phyloP scores from a whole-genome alignment of 306 rosid species.

The Hippophae rhamnoides region DNA sequence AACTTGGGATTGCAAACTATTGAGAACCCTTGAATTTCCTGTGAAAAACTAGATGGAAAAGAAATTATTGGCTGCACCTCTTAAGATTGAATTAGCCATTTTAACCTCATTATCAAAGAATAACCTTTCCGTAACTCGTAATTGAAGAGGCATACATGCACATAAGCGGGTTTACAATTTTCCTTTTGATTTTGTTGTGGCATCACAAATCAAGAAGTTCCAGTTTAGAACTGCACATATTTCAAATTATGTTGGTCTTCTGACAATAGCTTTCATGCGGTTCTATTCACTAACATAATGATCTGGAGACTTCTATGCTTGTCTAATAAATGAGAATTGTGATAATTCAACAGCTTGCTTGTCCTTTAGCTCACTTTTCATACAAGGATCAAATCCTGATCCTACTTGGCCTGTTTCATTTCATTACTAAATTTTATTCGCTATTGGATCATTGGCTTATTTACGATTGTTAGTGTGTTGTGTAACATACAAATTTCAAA shows the following conservation, averaged over 20 bases:
- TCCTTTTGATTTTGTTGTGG: no score
- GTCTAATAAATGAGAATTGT: not conserved
- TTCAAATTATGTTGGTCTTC: not conserved
- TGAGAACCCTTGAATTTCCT: no score
- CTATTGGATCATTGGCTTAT: not conserved
- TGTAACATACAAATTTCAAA: not conserved
- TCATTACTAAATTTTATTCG: constrained; percentile 3
- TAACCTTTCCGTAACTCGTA: no score
- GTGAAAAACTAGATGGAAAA: no score
- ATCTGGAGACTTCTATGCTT: not conserved
- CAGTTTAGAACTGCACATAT: not conserved
- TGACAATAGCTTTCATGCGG: not conserved
- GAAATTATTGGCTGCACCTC: no score
- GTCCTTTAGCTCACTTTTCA: not conserved
- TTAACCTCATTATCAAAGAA: no score
- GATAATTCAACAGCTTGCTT: not conserved
- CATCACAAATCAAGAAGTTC: no score
- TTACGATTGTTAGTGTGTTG: not conserved
- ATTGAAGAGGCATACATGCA: no score
- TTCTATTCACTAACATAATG: not conserved
- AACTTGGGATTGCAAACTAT: no score
- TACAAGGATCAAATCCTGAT: not conserved
- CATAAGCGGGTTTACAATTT: no score
- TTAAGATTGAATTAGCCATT: no score
- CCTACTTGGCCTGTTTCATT: constrained; percentile 3